Base-by-base conservation (phyloP, 164 flowering plant genomes). In the Amborella trichopoda region DNA sequence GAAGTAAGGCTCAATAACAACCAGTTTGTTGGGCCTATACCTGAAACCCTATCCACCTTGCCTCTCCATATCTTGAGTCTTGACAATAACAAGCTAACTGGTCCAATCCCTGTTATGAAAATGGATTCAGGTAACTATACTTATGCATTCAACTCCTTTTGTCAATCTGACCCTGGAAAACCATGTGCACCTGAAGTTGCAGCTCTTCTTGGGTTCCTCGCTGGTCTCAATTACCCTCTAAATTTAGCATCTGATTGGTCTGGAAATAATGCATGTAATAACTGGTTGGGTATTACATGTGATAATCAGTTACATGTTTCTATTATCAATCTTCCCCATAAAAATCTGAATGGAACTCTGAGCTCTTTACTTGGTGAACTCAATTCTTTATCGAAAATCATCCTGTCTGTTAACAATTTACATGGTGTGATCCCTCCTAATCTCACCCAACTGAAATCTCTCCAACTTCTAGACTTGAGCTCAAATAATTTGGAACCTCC, bases 251-350 rank as follows among this genome's bases (percentile, higher is more conserved):
- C 76, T 46, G 32, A 55, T 9, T 87, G 96, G 96, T 34, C 60
- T 52, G 94, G 90, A 27, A 83, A 87, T 67, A 64, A 76, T 62
- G 93, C 96, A 5, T 87, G 96, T 59, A 22, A n/a, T n/a, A 22
- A 16, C 20, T 38, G 41, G 41, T n/a, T 38, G 41, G 41, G 41
- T 18, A 22, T 38, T 38, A 16, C 41, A 2, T 38, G 41, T 11
- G 8, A 38, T 38, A 9, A 53, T 3, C 27, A 50, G 1, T 52
- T 62, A 14, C 39, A 73, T 23, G 78, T 83, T 52, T 55, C 75
- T 19, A 52, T 58, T 12, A 61, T 86, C 12, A 86, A 64, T 63
- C 50, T 86, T 63, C 87, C 75, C 21, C 58, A 55, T 22, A 52
- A 2, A 10, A 48, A 63, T 22, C 78, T 86, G 30, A 86, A 47